phyloP scores from a whole-genome alignment of 129 eudicot species.

The Logfia minima region DNA sequence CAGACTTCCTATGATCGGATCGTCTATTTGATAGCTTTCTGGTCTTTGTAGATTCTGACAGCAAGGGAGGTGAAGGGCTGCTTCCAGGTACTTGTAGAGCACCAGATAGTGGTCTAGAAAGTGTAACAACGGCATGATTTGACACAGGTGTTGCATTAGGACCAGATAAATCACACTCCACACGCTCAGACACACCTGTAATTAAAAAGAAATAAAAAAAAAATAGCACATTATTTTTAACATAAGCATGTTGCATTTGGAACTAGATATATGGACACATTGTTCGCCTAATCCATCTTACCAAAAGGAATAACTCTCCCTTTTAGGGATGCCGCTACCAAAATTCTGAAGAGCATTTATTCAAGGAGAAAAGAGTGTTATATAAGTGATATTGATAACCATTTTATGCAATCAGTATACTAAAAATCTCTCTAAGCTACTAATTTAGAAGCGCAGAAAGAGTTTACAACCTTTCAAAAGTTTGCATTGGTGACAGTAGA shows the following conservation, averaged over 20 bases:
- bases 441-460: neutral
- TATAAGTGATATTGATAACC: neutral
- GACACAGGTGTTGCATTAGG: constrained; percentile 44
- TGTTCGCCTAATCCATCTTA: constrained; percentile 50
- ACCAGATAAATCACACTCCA: constrained; percentile 51
- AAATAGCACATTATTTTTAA: neutral
- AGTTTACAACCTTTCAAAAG: constrained; percentile 61
- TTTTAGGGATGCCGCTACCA: constrained; percentile 58
- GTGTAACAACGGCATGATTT: constrained; percentile 48
- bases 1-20: constrained; percentile 67
- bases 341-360: constrained; percentile 44
- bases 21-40: constrained; percentile 76
- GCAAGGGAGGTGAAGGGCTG: constrained; percentile 54
- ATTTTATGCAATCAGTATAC: neutral
- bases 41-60: constrained; percentile 80
- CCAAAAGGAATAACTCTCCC: constrained; percentile 62
- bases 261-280: neutral
- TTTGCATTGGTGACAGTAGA: constrained; percentile 46
- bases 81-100: constrained; percentile 59
- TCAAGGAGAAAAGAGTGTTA: constrained; percentile 18
- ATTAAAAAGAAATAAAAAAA: neutral
- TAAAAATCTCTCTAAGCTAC: neutral
- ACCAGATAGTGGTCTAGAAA: constrained; percentile 60
- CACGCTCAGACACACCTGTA: constrained; percentile 43
- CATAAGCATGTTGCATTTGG: neutral